These are phyloP conservation scores for Lolium perenne DNA, from an alignment of 176 grass and related monocot species.

Conservation along the genomic window DNA sequence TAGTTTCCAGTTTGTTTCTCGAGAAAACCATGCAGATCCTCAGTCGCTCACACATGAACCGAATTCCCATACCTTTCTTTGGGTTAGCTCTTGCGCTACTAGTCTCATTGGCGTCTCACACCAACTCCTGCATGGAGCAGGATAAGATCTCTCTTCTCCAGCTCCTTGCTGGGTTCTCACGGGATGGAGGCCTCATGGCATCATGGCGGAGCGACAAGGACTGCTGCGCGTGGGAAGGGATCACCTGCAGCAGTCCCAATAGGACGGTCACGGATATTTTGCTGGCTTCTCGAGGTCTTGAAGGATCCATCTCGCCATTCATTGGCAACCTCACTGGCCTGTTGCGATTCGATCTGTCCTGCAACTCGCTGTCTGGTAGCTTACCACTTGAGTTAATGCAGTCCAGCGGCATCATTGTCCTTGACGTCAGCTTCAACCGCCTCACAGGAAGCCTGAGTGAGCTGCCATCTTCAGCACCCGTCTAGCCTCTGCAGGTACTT, in stretches of 20 bases:
- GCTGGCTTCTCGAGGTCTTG: conserved; percentile 43
- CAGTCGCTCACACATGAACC: neutral
- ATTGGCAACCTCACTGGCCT: conserved; percentile 51
- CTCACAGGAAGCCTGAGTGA: conserved; percentile 28
- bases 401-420: conserved; percentile 25
- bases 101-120: no score
- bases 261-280: conserved; percentile 27
- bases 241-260: conserved; percentile 30
- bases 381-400: conserved; percentile 27
- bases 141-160: conserved; percentile 45
- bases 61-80: no score
- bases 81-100: no score
- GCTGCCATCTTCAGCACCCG: conserved; percentile 25
- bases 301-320: conserved; percentile 46
- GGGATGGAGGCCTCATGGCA: neutral
- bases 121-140: conserved; percentile 32
- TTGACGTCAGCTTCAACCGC: conserved; percentile 58
- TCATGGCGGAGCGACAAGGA: conserved; percentile 42
- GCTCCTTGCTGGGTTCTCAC: conserved; percentile 42
- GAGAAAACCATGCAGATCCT: neutral
- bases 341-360: conserved; percentile 43
- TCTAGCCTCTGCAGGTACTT: conserved; percentile 32
- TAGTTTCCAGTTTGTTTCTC: neutral
- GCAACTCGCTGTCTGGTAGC: conserved; percentile 35
- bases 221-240: conserved; percentile 54